These are phyloP conservation scores for Zygosaccharomyces pseudobailii DNA, from an alignment of 1,139 yeast species.

Conservation along the genomic window DNA sequence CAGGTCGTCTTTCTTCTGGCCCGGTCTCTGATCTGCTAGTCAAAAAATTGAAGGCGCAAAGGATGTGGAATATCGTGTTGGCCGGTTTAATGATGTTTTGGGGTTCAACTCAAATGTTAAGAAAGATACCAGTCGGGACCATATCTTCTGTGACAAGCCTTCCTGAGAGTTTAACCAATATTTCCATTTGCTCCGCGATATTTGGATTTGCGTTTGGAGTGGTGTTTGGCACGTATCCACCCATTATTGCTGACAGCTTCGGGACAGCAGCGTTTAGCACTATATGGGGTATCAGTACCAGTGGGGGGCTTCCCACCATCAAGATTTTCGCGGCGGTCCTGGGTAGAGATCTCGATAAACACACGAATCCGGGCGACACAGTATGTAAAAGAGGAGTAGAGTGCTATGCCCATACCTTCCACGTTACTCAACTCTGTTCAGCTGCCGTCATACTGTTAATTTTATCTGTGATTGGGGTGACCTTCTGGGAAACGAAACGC, in stretches of 20 bases:
- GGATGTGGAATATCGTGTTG: slow-evolving; percentile 62
- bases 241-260: slow-evolving; percentile 71
- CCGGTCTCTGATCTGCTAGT: slow-evolving; percentile 60
- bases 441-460: slow-evolving; percentile 14
- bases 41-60: slow-evolving; percentile 46
- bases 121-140: background rate
- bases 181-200: slow-evolving; percentile 51
- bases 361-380: slow-evolving; percentile 17
- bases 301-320: slow-evolving; percentile 45
- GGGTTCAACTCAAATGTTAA: slow-evolving; percentile 41
- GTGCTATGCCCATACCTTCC: slow-evolving; percentile 30
- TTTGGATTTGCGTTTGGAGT: slow-evolving; percentile 80
- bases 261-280: slow-evolving; percentile 70
- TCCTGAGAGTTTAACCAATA: slow-evolving; percentile 35
- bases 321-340: slow-evolving; percentile 38
- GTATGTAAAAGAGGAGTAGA: slow-evolving; percentile 23
- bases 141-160: background rate
- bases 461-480: slow-evolving; percentile 10
- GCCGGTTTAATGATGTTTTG: slow-evolving; percentile 46
- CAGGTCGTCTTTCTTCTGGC: slow-evolving; percentile 67
- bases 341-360: slow-evolving; percentile 40
- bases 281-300: slow-evolving; percentile 72
- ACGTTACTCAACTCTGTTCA: slow-evolving; percentile 17
- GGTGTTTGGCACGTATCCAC: slow-evolving; percentile 75
- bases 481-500: slow-evolving; percentile 5